Conservation (phyloP, 2,329 filamentous ascomycete genomes). For the Aspergillus sp. region DNA sequence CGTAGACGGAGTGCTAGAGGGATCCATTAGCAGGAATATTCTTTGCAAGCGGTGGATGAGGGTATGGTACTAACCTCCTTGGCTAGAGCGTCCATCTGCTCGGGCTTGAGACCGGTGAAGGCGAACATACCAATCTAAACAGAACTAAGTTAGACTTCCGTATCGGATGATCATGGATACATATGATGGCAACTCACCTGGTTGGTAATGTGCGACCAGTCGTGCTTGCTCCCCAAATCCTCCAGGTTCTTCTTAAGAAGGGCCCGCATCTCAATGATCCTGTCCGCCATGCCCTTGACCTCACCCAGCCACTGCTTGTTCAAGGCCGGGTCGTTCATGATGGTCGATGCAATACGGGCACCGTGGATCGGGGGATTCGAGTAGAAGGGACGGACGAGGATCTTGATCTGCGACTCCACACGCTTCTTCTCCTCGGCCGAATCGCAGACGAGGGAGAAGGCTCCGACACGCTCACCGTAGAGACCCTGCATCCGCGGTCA, state of each 20-base stretch:
- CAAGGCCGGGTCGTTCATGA: conserved; percentile 74
- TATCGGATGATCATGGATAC: too few relatives aligned
- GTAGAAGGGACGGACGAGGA: conserved; percentile 92
- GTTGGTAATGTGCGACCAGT: conserved; percentile 98
- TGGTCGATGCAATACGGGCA: conserved; percentile 84
- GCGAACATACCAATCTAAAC: conserved; percentile 91
- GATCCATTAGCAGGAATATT: conserved; percentile 5
- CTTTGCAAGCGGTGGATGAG: too few relatives aligned
- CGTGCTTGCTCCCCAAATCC: conserved; percentile 87
- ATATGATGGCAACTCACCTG: conserved; percentile 43
- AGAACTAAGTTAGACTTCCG: too few relatives aligned
- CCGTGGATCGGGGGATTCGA: conserved; percentile 97
- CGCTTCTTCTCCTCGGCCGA: conserved; percentile 87
- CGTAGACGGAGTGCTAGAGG: conserved; percentile 80
- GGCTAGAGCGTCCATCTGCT: conserved; percentile 85
- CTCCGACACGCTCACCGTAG: conserved; percentile 95
- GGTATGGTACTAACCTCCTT: conserved; percentile 56
- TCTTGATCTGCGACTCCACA: conserved; percentile 96
- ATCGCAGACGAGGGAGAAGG: conserved; percentile 84
- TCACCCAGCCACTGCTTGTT: conserved; percentile 93
- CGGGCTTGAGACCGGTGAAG: conserved; percentile 83
- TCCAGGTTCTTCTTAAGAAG: conserved; percentile 92
- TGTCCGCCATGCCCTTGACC: conserved; percentile 98
- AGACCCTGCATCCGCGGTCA: conserved; percentile 56
- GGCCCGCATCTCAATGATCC: conserved; percentile 96